A percentile compares a stretch with the other conserved stretches of the same genome.
Evolutionary conservation across 345 rosid genomes (phyloP).

Genomic region (Orychophragmus violaceus): DNA sequence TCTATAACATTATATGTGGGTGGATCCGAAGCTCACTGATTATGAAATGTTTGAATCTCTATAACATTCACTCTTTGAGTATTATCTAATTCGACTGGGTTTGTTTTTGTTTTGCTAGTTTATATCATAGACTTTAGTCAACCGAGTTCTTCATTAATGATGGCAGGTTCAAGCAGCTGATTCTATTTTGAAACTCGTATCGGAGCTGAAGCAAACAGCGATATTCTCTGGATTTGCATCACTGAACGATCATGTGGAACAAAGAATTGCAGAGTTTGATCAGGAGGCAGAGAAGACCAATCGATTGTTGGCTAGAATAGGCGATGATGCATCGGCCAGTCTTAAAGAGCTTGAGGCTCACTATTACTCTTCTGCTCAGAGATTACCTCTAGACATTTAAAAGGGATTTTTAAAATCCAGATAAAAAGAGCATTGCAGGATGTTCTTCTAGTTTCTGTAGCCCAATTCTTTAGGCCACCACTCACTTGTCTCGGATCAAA

Average conservation of each 20-base stretch:
- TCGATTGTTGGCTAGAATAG: slow-evolving; percentile 56
- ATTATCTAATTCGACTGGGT: no score
- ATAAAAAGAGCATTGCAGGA: neutral
- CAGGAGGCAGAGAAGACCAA: slow-evolving; percentile 61
- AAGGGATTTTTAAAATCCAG: neutral
- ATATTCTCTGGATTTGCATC: slow-evolving; percentile 95
- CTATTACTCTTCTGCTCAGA: slow-evolving; percentile 67
- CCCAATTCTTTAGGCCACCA: neutral
- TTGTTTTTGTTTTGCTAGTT: slow-evolving; percentile 9
- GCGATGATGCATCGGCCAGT: slow-evolving; percentile 82
- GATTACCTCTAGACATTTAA: slow-evolving; percentile 26
- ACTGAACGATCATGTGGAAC: slow-evolving; percentile 76
- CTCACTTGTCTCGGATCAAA: neutral
- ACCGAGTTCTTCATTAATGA: neutral
- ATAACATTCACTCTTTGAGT: neutral
- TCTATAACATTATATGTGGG: neutral
- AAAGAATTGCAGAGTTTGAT: slow-evolving; percentile 57
- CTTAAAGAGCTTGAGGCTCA: slow-evolving; percentile 81
- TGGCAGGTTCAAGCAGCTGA: slow-evolving; percentile 86
- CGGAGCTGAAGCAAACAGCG: slow-evolving; percentile 83
- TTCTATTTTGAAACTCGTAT: slow-evolving; percentile 75
- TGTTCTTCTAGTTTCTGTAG: neutral
- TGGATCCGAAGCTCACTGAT: neutral
- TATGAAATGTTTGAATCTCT: neutral
- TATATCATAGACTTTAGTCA: neutral